Percentiles rank a stretch among this genome's conserved stretches.
Evolutionary conservation across 176 grass and related monocot species (phyloP).

Genomic region (Metroxylon sagu): DNA sequence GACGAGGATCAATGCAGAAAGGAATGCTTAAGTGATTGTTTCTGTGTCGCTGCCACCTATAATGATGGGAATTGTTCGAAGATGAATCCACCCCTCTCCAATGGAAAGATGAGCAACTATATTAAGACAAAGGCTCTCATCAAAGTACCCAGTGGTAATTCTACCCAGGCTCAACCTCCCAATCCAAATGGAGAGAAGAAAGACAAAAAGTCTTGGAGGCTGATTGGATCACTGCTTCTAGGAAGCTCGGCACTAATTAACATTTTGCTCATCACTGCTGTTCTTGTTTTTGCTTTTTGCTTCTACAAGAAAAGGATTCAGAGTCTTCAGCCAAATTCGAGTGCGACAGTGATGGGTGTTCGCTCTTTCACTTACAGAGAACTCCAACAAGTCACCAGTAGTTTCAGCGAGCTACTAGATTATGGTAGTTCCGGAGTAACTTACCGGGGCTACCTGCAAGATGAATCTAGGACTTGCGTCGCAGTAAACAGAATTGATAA

Average conservation of each 20-base stretch:
- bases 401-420: too few species aligned
- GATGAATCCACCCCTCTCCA: conserved; percentile 9
- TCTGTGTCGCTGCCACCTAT: background rate
- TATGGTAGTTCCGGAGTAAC: too few species aligned
- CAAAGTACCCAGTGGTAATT: background rate
- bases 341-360: too few species aligned
- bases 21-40: conserved; percentile 4
- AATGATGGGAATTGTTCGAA: background rate
- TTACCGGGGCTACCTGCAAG: too few species aligned
- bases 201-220: background rate
- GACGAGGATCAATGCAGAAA: background rate
- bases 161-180: background rate
- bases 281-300: too few species aligned
- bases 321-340: too few species aligned
- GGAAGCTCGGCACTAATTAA: background rate
- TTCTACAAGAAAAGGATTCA: too few species aligned
- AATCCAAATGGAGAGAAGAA: background rate
- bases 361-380: too few species aligned
- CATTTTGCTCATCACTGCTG: too few species aligned
- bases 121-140: background rate
- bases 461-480: too few species aligned
- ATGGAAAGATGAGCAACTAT: background rate
- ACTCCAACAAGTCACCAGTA: too few species aligned
- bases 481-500: too few species aligned
- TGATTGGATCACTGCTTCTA: background rate